Conservation (phyloP, 2,329 filamentous ascomycete species). For the Penicillium sp. region DNA sequence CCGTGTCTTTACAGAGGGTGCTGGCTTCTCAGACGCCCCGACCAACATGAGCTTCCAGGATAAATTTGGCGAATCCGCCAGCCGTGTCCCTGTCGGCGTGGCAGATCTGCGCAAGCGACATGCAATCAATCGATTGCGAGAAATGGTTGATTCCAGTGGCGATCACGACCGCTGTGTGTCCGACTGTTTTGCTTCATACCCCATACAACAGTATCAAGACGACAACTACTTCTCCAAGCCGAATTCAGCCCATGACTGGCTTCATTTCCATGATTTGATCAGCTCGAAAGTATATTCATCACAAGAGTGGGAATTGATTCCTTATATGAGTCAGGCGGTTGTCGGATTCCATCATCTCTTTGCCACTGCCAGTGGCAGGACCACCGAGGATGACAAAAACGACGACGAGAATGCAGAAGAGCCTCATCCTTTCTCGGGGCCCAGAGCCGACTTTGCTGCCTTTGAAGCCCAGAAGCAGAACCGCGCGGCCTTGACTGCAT, state of each 20-base stretch:
- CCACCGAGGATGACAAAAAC: slow-evolving; percentile 48
- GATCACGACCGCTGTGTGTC: slow-evolving; percentile 63
- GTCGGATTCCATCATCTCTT: slow-evolving; percentile 92
- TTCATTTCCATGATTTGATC: slow-evolving; percentile 86
- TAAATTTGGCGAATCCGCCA: slow-evolving; percentile 29
- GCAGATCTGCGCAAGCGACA: slow-evolving; percentile 61
- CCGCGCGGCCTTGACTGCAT: slow-evolving; percentile 68
- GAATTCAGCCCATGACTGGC: slow-evolving; percentile 84
- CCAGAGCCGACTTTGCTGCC: slow-evolving; percentile 78
- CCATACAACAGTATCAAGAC: slow-evolving; percentile 86
- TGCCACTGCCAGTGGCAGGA: slow-evolving; percentile 64
- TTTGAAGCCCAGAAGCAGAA: slow-evolving; percentile 80
- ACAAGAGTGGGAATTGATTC: slow-evolving; percentile 89
- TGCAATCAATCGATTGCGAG: slow-evolving; percentile 59
- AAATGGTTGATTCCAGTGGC: slow-evolving; percentile 64
- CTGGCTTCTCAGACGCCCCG: slow-evolving; percentile 56
- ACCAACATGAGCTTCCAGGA: slow-evolving; percentile 41
- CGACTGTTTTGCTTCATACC: slow-evolving; percentile 83
- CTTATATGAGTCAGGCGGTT: slow-evolving; percentile 83
- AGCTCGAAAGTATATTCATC: slow-evolving; percentile 76
- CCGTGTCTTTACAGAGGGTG: slow-evolving; percentile 65
- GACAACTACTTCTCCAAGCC: slow-evolving; percentile 90
- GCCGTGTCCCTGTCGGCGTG: slow-evolving; percentile 52
- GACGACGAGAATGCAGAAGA: slow-evolving; percentile 51
- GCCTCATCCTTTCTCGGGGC: slow-evolving; percentile 75